Evolutionary conservation across 140 eudicot species (phyloP).

Genomic region (Erigeron philadelphicus): DNA sequence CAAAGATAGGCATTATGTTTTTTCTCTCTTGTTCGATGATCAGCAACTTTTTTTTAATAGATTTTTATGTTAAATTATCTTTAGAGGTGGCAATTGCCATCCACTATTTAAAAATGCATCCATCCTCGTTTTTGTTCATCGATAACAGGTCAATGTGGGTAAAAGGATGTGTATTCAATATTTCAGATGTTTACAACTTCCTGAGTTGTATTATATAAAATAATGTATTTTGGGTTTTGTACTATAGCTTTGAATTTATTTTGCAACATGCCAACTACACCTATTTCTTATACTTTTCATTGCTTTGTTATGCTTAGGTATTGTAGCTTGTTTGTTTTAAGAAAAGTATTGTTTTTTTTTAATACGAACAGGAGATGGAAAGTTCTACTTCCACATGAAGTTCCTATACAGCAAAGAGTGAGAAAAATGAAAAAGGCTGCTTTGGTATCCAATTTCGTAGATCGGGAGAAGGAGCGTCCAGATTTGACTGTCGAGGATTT

Average conservation of each 20-base stretch:
- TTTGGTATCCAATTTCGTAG: slow-evolving; percentile 75
- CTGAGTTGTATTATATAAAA: not conserved
- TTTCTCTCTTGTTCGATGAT: not conserved
- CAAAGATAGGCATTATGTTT: too few relatives aligned
- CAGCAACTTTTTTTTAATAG: too few relatives aligned
- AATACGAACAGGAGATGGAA: slow-evolving; percentile 69
- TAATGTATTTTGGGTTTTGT: not conserved
- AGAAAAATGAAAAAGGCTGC: slow-evolving; percentile 49
- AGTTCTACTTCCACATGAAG: slow-evolving; percentile 62
- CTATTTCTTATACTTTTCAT: not conserved
- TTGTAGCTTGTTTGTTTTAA: not conserved
- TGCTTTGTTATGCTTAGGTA: not conserved
- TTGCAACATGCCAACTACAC: not conserved
- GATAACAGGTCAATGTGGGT: too few relatives aligned
- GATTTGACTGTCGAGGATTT: slow-evolving; percentile 61
- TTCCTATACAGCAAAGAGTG: slow-evolving; percentile 47
- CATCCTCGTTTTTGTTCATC: too few relatives aligned
- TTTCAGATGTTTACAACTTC: too few relatives aligned
- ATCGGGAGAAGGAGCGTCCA: slow-evolving; percentile 74
- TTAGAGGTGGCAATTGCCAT: too few relatives aligned
- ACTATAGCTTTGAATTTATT: not conserved
- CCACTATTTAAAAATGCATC: too few relatives aligned
- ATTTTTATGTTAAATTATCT: too few relatives aligned
- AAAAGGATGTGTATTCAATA: too few relatives aligned
- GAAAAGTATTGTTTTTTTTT: not conserved